Conservation (phyloP, 2,329 filamentous ascomycete genomes). For the Remersonia thermophila region DNA sequence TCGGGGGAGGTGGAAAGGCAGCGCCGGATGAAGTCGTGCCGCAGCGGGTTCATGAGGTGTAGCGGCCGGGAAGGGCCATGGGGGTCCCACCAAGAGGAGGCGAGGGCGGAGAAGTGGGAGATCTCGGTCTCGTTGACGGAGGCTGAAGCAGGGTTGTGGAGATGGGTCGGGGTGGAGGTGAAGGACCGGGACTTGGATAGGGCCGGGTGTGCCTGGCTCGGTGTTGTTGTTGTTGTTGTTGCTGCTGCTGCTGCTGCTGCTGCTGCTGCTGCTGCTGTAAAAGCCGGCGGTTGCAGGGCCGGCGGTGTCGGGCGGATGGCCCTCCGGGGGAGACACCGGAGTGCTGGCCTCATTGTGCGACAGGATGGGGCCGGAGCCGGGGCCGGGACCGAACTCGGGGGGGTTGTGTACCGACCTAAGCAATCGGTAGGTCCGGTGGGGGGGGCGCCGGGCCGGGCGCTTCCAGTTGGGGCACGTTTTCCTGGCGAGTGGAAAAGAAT, state of each 20-base stretch:
- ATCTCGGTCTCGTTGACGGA: conserved; percentile 79
- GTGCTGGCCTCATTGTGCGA: conserved; percentile 10
- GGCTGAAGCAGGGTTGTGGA: conserved; percentile 14
- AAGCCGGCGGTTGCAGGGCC: not conserved
- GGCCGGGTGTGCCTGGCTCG: no score
- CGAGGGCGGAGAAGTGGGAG: conserved; percentile 87
- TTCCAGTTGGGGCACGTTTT: no score
- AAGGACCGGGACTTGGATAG: not conserved
- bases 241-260: not conserved
- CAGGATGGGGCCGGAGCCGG: no score
- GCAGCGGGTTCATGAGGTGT: conserved; percentile 95
- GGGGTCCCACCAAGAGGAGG: conserved; percentile 94
- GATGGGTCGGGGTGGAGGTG: conserved; percentile 14
- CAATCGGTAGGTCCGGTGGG: no score
- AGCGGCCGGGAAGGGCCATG: conserved; percentile 83
- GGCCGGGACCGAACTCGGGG: no score
- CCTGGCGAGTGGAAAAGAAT: no score
- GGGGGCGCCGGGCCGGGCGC: no score
- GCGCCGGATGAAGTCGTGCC: conserved; percentile 75
- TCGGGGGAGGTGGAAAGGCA: conserved; percentile 44
- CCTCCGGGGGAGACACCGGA: conserved; percentile 2
- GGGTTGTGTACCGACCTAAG: no score
- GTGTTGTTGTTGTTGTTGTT: not conserved
- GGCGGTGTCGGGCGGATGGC: conserved; percentile 2
- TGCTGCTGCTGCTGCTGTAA: not conserved